A percentile compares a stretch with the other conserved stretches of the same genome.
Evolutionary conservation across 2,329 filamentous ascomycete genomes (phyloP).

Genomic region (Thermomyces lanuginosus): DNA sequence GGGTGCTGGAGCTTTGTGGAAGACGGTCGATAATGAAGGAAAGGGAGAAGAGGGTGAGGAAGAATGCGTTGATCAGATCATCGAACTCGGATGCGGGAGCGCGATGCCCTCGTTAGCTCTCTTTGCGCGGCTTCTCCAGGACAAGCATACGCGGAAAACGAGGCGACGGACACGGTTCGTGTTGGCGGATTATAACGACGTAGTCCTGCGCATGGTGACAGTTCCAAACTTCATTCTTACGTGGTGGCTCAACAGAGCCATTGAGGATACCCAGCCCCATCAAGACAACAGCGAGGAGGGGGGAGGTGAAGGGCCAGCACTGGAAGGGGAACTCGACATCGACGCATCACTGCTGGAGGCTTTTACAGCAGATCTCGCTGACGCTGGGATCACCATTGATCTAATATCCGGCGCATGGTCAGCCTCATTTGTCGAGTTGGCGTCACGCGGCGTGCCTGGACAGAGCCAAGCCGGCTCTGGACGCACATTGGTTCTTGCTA

Average conservation of each 20-base stretch:
- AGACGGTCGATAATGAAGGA: constrained; percentile 2
- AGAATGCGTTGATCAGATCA: constrained; percentile 25
- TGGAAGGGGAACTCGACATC: constrained; percentile 31
- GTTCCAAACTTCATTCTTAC: constrained; percentile 45
- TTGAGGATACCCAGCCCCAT: background rate
- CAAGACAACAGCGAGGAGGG: constrained; percentile 7
- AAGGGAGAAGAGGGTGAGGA: constrained; percentile 13
- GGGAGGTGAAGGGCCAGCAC: constrained; percentile 7
- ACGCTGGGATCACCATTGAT: constrained; percentile 32
- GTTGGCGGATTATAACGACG: constrained; percentile 45
- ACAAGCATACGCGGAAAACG: constrained; percentile 6
- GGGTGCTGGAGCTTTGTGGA: constrained; percentile 3
- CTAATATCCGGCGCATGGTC: constrained; percentile 47
- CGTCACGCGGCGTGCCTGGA: constrained; percentile 7
- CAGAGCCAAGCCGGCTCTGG: background rate
- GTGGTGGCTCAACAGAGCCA: constrained; percentile 26
- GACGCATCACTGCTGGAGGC: constrained; percentile 29
- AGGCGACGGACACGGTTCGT: constrained; percentile 33
- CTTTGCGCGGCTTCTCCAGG: constrained; percentile 34
- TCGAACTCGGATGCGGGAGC: constrained; percentile 45
- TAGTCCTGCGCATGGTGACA: constrained; percentile 44
- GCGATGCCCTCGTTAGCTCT: constrained; percentile 42
- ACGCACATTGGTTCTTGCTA: constrained; percentile 39
- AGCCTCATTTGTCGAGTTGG: constrained; percentile 29
- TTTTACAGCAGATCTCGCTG: constrained; percentile 30